phyloP scores from a whole-genome alignment of 2,329 filamentous ascomycete species.

The Clarireedia hainanense region DNA sequence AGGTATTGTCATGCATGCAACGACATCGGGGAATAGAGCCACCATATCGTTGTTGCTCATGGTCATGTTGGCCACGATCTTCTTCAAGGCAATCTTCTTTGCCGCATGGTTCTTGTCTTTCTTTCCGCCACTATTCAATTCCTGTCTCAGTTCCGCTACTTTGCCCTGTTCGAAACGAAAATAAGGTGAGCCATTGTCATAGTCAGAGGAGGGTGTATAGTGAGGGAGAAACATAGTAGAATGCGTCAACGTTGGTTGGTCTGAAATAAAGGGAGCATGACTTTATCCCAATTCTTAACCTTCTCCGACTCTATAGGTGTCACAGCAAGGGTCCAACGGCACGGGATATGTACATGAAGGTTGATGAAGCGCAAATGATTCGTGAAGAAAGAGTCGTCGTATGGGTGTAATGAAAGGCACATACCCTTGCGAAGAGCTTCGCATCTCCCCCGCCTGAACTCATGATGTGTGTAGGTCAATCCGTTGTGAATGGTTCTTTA shows the following conservation, averaged over 20 bases:
- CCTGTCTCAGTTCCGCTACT: conserved; percentile 90
- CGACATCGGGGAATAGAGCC: conserved; percentile 88
- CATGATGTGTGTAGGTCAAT: conserved; percentile 25
- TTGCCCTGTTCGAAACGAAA: conserved; percentile 70
- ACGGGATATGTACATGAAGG: conserved; percentile 4
- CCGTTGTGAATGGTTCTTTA: conserved; percentile 9
- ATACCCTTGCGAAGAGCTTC: conserved; percentile 97
- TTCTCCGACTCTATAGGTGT: neutral
- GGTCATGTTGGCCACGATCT: conserved; percentile 99
- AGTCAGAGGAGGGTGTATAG: conserved; percentile 22
- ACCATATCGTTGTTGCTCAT: conserved; percentile 99
- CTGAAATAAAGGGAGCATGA: neutral
- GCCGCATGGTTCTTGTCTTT: conserved; percentile 94
- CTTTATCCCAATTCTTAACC: neutral
- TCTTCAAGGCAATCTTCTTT: conserved; percentile 98
- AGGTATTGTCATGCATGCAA: conserved; percentile 89
- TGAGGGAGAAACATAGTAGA: conserved; percentile 27
- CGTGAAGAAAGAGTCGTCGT: neutral
- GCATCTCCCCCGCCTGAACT: conserved; percentile 73
- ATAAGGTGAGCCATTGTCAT: conserved; percentile 26
- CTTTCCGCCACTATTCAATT: conserved; percentile 88
- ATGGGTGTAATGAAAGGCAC: conserved; percentile 31
- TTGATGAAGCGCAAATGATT: conserved; percentile 11
- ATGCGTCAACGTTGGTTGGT: conserved; percentile 1
- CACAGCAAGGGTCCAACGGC: conserved; percentile 5